Percentiles rank a stretch among this genome's conserved stretches.
Evolutionary conservation across 2,329 filamentous ascomycete genomes (phyloP).

Genomic region (Penicillium sp.): DNA sequence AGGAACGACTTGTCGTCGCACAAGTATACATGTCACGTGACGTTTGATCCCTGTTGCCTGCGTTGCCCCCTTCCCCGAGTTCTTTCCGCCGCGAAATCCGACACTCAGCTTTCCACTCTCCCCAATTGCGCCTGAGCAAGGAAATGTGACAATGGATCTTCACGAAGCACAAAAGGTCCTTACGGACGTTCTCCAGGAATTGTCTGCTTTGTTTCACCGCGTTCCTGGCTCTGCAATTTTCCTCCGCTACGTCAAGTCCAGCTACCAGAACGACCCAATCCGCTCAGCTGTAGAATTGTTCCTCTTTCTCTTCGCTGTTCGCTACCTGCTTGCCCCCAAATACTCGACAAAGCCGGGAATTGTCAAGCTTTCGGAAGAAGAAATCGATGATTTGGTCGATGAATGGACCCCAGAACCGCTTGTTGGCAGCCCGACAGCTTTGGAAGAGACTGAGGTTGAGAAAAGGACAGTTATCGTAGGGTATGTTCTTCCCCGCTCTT

Average conservation of each 20-base stretch:
- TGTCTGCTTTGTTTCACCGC: constrained; percentile 71
- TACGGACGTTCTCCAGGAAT: constrained; percentile 52
- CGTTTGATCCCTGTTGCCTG: neutral
- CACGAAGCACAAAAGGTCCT: constrained; percentile 53
- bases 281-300: constrained; percentile 90
- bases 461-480: constrained; percentile 83
- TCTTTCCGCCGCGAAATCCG: neutral
- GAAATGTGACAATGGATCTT: constrained; percentile 49
- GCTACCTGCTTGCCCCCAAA: constrained; percentile 85
- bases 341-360: constrained; percentile 92
- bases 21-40: constrained; percentile 3
- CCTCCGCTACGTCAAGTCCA: constrained; percentile 91
- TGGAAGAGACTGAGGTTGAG: constrained; percentile 80
- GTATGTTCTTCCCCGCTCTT: constrained; percentile 46
- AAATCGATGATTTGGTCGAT: constrained; percentile 94
- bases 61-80: neutral
- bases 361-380: constrained; percentile 86
- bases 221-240: constrained; percentile 92
- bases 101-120: neutral
- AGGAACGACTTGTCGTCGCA: no score
- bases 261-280: constrained; percentile 95
- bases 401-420: constrained; percentile 96
- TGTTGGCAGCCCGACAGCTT: constrained; percentile 65
- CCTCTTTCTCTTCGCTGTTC: constrained; percentile 89
- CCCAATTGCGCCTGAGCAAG: neutral